Percentiles rank a stretch among this genome's conserved stretches.
Evolutionary conservation across 2,329 filamentous ascomycete genomes (phyloP).

Genomic region (Apiospora rasikravindrae): DNA sequence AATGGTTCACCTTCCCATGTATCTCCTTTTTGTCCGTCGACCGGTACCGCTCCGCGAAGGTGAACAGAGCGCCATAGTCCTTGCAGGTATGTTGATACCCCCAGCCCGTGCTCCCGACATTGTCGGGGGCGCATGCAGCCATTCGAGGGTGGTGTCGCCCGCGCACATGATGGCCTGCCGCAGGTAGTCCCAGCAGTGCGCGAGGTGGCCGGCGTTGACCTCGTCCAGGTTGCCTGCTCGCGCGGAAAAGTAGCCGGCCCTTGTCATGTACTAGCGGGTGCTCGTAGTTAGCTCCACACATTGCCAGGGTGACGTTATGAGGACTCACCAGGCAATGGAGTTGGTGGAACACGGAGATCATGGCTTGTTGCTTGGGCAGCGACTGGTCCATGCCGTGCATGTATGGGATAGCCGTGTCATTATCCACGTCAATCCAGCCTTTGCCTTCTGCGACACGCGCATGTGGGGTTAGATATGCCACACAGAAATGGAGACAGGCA

Average conservation of each 20-base stretch:
- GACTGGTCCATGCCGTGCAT: no score
- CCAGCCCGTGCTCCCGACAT: not conserved
- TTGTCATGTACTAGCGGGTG: not conserved
- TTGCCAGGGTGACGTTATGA: not conserved
- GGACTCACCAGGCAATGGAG: not conserved
- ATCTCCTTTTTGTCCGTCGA: no score
- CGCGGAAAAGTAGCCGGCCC: not conserved
- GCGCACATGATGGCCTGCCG: conserved; percentile 14
- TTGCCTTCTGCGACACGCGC: no score
- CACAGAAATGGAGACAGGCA: no score
- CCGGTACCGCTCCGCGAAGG: no score
- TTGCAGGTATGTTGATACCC: conserved; percentile 10
- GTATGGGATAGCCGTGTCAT: no score
- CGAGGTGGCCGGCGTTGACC: not conserved
- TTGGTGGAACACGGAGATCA: conserved; percentile 8
- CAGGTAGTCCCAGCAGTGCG: conserved; percentile 16
- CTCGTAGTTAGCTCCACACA: not conserved
- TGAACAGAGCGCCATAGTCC: not conserved
- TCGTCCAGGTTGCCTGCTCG: not conserved
- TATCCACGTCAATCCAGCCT: no score
- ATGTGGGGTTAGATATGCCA: no score
- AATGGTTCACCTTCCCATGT: no score
- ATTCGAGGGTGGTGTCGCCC: conserved; percentile 17
- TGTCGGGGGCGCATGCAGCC: not conserved
- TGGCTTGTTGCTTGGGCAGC: no score